Evolutionary conservation across 345 rosid genomes (phyloP).

Genomic region (Rubroshorea leprosula): DNA sequence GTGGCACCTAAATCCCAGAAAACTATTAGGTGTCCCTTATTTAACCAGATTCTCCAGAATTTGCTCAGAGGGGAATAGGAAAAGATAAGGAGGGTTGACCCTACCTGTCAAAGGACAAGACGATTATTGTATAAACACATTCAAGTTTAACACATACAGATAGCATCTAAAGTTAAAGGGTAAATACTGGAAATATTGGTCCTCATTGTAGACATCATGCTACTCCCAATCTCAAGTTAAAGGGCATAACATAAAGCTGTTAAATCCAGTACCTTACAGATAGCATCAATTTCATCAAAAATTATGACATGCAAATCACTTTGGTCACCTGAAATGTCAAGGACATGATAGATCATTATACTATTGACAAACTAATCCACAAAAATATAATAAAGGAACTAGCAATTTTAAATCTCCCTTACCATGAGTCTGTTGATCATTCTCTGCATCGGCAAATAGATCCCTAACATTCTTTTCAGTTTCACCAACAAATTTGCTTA

Average conservation of each 20-base stretch:
- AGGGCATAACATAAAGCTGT: conserved; percentile 4
- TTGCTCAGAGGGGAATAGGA: too few species aligned
- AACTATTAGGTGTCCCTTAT: too few species aligned
- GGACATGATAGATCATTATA: conserved; percentile 13
- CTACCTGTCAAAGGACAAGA: too few species aligned
- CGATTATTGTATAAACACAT: too few species aligned
- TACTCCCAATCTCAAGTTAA: not conserved
- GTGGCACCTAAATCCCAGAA: too few species aligned
- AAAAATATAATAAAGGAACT: conserved; percentile 16
- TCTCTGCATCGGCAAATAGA: conserved; percentile 96
- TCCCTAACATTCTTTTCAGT: conserved; percentile 95
- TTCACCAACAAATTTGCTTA: conserved; percentile 98
- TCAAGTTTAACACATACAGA: too few species aligned
- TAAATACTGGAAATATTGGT: too few species aligned
- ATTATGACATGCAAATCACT: conserved; percentile 96
- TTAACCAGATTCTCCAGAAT: too few species aligned
- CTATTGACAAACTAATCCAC: conserved; percentile 11
- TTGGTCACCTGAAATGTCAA: conserved; percentile 69
- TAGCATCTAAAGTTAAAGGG: too few species aligned
- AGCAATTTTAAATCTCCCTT: conserved; percentile 22
- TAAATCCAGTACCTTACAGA: conserved; percentile 75
- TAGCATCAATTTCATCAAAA: conserved; percentile 99
- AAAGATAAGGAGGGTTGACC: too few species aligned
- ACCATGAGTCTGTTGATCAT: conserved; percentile 84
- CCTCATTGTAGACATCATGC: too few species aligned